A percentile compares a stretch with the other conserved stretches of the same genome.
phyloP scores from a whole-genome alignment of 2,329 filamentous ascomycete genomes.

The Aspergillus tubingensis region DNA sequence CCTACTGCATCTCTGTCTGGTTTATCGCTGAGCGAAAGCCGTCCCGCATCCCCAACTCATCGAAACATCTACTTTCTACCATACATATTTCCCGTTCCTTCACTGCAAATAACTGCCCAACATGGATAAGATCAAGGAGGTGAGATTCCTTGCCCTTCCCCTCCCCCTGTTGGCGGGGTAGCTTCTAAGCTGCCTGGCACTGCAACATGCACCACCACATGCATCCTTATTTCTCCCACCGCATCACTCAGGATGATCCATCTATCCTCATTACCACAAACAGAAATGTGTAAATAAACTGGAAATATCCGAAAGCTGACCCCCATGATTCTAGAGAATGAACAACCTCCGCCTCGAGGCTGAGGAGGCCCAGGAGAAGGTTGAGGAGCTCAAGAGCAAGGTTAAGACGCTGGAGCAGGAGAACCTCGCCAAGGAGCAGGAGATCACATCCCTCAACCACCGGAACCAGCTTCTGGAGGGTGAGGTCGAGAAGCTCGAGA shows the following conservation, averaged over 20 bases:
- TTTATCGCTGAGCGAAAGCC: conserved; percentile 44
- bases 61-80: conserved; percentile 28
- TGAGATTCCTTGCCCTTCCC: conserved; percentile 51
- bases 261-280: not conserved
- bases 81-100: conserved; percentile 25
- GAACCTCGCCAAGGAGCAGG: conserved; percentile 94
- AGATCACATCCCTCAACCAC: conserved; percentile 94
- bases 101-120: conserved; percentile 34
- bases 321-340: conserved; percentile 70
- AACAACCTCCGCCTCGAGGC: conserved; percentile 90
- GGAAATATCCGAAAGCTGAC: not conserved
- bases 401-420: conserved; percentile 93
- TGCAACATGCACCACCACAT: conserved; percentile 25
- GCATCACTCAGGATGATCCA: conserved; percentile 16
- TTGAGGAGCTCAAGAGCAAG: conserved; percentile 82
- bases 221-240: not conserved
- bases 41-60: conserved; percentile 13
- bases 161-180: conserved; percentile 43
- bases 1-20: conserved; percentile 16
- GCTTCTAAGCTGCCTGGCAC: conserved; percentile 33
- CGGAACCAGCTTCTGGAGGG: conserved; percentile 88
- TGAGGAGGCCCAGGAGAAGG: conserved; percentile 77
- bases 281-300: conserved; percentile 21
- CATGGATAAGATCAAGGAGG: conserved; percentile 91
- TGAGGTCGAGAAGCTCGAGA: conserved; percentile 92